phyloP scores from a whole-genome alignment of 352 stramenopile species.

The Globisporangium emineosum region DNA sequence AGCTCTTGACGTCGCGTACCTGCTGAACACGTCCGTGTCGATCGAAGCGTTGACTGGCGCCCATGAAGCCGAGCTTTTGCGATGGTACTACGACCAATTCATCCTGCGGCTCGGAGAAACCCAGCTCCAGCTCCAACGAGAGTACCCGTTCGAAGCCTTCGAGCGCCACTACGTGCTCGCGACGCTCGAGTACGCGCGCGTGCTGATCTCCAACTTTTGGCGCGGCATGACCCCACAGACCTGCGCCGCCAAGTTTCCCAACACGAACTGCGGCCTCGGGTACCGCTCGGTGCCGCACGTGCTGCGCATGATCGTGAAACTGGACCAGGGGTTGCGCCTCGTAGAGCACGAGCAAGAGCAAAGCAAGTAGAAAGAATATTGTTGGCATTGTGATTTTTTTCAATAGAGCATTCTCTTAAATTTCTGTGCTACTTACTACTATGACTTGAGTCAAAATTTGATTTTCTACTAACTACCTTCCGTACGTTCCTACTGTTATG shows the following conservation, averaged over 20 bases:
- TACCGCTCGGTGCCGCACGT: constrained; percentile 67
- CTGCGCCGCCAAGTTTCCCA: constrained; percentile 34
- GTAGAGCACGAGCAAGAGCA: constrained; percentile 39
- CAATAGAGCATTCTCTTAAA: not conserved
- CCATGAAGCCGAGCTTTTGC: constrained; percentile 36
- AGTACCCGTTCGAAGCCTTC: constrained; percentile 52
- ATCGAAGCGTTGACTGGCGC: constrained; percentile 36
- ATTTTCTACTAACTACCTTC: too few species aligned
- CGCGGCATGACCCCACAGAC: constrained; percentile 40
- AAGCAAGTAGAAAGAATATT: not conserved
- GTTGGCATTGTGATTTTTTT: not conserved
- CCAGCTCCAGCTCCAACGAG: not conserved
- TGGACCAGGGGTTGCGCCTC: constrained; percentile 32
- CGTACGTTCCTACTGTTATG: too few species aligned
- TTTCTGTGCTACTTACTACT: too few species aligned
- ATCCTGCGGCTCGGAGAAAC: constrained; percentile 13
- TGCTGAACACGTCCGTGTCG: constrained; percentile 63
- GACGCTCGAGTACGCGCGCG: constrained; percentile 59
- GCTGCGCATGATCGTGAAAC: constrained; percentile 47
- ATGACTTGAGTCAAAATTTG: not conserved
- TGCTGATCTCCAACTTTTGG: constrained; percentile 70
- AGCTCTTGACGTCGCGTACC: constrained; percentile 59
- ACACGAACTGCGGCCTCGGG: constrained; percentile 66
- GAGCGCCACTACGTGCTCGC: constrained; percentile 56
- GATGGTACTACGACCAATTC: constrained; percentile 54